Base-by-base conservation (phyloP, 495 filamentous ascomycete species). In the Tuber umbilicatum region DNA sequence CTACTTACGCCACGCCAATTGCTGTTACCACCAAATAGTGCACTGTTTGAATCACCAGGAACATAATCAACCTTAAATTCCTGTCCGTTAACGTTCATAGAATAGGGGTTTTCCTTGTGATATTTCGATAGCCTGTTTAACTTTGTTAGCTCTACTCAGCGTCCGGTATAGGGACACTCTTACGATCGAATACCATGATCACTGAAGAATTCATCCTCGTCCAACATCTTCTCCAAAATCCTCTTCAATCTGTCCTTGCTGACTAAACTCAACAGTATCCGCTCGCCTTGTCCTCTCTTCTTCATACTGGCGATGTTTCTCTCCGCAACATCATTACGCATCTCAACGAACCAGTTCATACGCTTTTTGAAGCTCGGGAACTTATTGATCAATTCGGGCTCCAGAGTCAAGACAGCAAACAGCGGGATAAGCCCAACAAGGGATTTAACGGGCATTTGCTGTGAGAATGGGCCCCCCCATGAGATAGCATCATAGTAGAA, bases 401-500 rank as follows among this genome's bases (percentile, higher is more conserved):
- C 94, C 14, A 98, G 86, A 0, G 94, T 98, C 45, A 94, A 85
- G 0, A 94, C 95, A 3, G 93, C 94, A 79, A 94, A 98, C 0
- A 98, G 87, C 3, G 94, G 94, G 78, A 98, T 97, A 64, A 98
- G 85, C 9, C 94, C 94, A 39, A 98, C 94, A 23, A 98, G 88
- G 5, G 94, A 97, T 73, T 92, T 86, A 64, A 98, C 92, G 2
- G 93, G 94, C 75, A 98, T 89, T 80, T 97, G 93, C 83, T 97
- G 92, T 45, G 92, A 91, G 90, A 91, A 95, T 41, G 93, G 94
- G 12, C 93, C 93, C 45, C 95, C 94, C 87, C 92, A 97, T 12
- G 93, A 94, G 74, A 98, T 97, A 39, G 94, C 94, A 85, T 98
- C 94, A 84, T 98, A 98, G 86, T 98, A 98, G 87, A 98, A 98